Conservation (phyloP, 495 filamentous ascomycete genomes). For the Aspergillus avenaceus region DNA sequence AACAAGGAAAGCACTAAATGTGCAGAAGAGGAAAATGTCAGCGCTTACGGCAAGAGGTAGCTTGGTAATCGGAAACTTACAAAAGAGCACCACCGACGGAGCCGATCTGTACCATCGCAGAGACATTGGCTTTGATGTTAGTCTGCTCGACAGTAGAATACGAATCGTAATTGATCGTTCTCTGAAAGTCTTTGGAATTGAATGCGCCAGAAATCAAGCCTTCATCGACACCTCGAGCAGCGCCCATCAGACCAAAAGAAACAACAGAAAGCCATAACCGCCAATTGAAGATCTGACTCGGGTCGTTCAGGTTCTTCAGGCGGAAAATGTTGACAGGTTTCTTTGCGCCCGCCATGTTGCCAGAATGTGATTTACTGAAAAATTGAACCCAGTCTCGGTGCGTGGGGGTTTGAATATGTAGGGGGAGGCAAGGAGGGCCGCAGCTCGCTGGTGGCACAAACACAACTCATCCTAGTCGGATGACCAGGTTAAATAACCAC, state of each 20-base stretch:
- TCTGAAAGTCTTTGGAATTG: slow-evolving; percentile 58
- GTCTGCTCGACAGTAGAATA: slow-evolving; percentile 49
- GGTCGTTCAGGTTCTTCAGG: slow-evolving; percentile 49
- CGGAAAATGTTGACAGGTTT: slow-evolving; percentile 66
- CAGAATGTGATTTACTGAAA: too few species aligned
- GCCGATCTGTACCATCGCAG: slow-evolving; percentile 70
- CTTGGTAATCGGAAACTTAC: slow-evolving; percentile 23
- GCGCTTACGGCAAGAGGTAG: background rate
- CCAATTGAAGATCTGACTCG: slow-evolving; percentile 60
- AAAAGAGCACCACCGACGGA: slow-evolving; percentile 61
- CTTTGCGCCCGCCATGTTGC: slow-evolving; percentile 58
- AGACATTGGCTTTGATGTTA: slow-evolving; percentile 66
- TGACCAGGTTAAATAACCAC: background rate
- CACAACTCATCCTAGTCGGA: background rate
- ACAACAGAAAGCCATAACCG: slow-evolving; percentile 61
- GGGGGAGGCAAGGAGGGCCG: background rate
- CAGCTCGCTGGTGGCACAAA: background rate
- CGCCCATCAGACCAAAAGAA: slow-evolving; percentile 66
- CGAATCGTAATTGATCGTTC: slow-evolving; percentile 51
- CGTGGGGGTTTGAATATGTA: too few species aligned
- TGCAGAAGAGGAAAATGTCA: background rate
- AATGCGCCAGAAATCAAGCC: slow-evolving; percentile 66
- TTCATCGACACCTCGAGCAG: slow-evolving; percentile 64
- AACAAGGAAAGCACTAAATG: slow-evolving; percentile 57
- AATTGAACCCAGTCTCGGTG: background rate